A percentile compares a stretch with the other conserved stretches of the same genome.
Evolutionary conservation across 2,329 filamentous ascomycete species (phyloP).

Genomic region (Pyrenophora tritici-repentis): DNA sequence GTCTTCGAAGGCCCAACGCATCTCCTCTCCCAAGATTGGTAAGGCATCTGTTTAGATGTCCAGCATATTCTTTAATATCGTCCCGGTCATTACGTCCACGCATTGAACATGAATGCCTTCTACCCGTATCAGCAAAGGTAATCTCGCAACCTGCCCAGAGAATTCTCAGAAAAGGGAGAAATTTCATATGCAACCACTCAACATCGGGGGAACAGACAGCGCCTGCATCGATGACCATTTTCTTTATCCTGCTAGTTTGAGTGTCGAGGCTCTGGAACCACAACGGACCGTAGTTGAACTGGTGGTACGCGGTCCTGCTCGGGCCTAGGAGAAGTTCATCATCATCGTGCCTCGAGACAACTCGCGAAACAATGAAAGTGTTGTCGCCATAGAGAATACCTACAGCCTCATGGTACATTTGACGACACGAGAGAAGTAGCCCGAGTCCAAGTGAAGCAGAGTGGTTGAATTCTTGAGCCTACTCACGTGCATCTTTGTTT

Average conservation of each 20-base stretch:
- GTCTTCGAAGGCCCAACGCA: no score
- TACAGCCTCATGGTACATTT: neutral
- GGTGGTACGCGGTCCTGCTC: neutral
- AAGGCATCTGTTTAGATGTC: neutral
- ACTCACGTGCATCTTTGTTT: neutral
- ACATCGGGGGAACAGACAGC: neutral
- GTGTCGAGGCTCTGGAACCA: neutral
- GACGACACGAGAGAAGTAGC: neutral
- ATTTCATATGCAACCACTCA: neutral
- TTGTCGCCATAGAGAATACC: neutral
- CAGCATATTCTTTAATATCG: no score
- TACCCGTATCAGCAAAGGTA: neutral
- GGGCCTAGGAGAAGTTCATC: neutral
- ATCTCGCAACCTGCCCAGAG: neutral
- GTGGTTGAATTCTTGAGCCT: neutral
- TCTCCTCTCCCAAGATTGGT: no score
- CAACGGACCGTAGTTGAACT: neutral
- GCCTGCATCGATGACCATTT: neutral
- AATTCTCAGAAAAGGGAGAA: neutral
- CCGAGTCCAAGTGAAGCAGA: neutral
- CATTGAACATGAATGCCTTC: neutral
- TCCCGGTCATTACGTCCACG: neutral
- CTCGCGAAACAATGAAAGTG: neutral
- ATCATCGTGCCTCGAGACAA: neutral
- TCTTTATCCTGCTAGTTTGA: neutral